These are phyloP conservation scores for Allium fistulosum DNA, from an alignment of 106 monocot species.

Conservation along the genomic window DNA sequence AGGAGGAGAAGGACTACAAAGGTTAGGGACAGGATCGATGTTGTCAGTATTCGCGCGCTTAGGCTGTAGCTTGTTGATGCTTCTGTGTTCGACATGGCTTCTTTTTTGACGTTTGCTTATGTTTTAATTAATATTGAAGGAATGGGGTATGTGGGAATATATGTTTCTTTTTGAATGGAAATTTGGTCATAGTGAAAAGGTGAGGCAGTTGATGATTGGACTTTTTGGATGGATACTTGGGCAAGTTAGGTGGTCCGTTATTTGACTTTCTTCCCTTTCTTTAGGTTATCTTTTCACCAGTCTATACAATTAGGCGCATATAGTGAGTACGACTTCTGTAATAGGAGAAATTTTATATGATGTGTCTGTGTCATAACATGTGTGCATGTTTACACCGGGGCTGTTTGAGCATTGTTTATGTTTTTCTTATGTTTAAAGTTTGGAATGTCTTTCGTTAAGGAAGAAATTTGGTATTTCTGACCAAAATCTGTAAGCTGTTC, in stretches of 20 bases:
- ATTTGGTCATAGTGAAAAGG: not conserved
- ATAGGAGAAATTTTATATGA: too few relatives aligned
- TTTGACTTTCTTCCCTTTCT: not conserved
- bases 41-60: constrained; percentile 7
- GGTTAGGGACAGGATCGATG: not conserved
- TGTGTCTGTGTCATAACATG: too few relatives aligned
- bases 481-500: too few relatives aligned
- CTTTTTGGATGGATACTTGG: not conserved
- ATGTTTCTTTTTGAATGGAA: not conserved
- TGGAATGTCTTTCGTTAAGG: too few relatives aligned
- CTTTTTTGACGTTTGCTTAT: not conserved
- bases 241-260: not conserved
- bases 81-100: not conserved
- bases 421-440: too few relatives aligned
- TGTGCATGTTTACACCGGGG: too few relatives aligned
- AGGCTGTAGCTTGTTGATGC: constrained; percentile 4
- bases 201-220: not conserved
- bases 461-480: too few relatives aligned
- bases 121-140: not conserved
- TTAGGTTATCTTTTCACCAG: too few relatives aligned
- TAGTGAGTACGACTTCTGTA: too few relatives aligned
- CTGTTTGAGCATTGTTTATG: too few relatives aligned
- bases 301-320: too few relatives aligned
- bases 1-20: constrained; percentile 15
- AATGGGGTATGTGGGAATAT: not conserved